Conservation (phyloP, 164 flowering plant species). For the Macadamia tetraphylla region DNA sequence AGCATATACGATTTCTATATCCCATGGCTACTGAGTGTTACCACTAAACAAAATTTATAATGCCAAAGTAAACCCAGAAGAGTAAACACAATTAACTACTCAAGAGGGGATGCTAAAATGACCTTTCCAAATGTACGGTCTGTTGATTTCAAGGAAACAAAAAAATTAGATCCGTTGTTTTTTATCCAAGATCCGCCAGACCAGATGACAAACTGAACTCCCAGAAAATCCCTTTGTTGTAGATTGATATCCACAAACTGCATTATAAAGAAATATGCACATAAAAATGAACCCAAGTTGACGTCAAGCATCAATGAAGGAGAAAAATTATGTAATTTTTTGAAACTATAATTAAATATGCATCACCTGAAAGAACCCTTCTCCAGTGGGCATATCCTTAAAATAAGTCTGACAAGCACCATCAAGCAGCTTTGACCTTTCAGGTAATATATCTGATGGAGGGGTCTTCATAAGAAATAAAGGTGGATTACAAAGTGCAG, state of each 20-base stretch:
- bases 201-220: constrained; percentile 39
- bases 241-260: constrained; percentile 37
- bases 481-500: neutral
- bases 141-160: constrained; percentile 16
- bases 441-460: constrained; percentile 35
- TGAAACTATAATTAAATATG: neutral
- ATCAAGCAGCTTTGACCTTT: constrained; percentile 37
- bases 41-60: neutral
- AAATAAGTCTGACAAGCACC: constrained; percentile 49
- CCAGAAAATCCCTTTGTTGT: constrained; percentile 24
- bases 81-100: neutral
- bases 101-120: constrained; percentile 4
- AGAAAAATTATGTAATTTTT: neutral
- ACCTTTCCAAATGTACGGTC: constrained; percentile 19
- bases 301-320: neutral
- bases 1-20: neutral
- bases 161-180: constrained; percentile 38
- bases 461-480: constrained; percentile 24
- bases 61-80: neutral
- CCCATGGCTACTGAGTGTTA: neutral
- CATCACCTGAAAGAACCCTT: constrained; percentile 32
- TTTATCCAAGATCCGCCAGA: constrained; percentile 37
- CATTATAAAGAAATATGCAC: neutral
- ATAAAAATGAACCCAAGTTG: neutral
- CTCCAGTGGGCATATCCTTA: constrained; percentile 20